These are phyloP conservation scores for Hondaea fermentalgiana DNA, from an alignment of 108 stramenopile species.

Conservation along the genomic window DNA sequence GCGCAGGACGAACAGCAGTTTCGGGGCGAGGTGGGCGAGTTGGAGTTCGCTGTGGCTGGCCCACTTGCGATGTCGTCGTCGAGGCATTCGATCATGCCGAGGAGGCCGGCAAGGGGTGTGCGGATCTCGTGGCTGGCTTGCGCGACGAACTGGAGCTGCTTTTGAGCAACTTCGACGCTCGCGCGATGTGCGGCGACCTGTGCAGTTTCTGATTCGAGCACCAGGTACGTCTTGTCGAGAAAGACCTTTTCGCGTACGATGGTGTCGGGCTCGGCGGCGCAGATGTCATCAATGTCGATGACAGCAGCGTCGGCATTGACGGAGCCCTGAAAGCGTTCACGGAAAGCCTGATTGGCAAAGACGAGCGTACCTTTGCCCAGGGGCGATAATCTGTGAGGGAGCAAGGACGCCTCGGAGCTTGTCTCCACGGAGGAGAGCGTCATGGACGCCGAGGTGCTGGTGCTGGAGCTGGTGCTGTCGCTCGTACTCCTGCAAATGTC, in stretches of 20 bases:
- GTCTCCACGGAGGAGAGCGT: too few relatives aligned
- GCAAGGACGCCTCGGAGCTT: too few relatives aligned
- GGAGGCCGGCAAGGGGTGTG: neutral
- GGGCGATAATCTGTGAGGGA: too few relatives aligned
- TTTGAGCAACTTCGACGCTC: neutral
- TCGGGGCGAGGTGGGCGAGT: too few relatives aligned
- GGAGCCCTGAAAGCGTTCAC: neutral
- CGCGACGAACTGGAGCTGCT: neutral
- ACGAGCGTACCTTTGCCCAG: neutral
- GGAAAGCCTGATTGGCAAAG: neutral
- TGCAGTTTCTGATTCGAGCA: neutral
- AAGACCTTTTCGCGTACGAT: neutral
- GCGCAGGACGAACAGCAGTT: too few relatives aligned
- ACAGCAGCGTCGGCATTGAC: neutral
- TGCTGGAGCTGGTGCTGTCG: too few relatives aligned
- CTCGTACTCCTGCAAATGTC: too few relatives aligned
- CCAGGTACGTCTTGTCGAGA: neutral
- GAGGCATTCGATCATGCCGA: neutral
- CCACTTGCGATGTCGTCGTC: too few relatives aligned
- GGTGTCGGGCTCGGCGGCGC: neutral
- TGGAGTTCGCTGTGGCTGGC: too few relatives aligned
- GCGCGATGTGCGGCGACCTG: neutral
- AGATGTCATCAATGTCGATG: neutral
- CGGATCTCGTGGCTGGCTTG: neutral
- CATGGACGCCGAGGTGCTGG: too few relatives aligned